These are phyloP conservation scores for Mortierella sp. DNA, from an alignment of 371 early-diverging fungal species.

Conservation along the genomic window DNA sequence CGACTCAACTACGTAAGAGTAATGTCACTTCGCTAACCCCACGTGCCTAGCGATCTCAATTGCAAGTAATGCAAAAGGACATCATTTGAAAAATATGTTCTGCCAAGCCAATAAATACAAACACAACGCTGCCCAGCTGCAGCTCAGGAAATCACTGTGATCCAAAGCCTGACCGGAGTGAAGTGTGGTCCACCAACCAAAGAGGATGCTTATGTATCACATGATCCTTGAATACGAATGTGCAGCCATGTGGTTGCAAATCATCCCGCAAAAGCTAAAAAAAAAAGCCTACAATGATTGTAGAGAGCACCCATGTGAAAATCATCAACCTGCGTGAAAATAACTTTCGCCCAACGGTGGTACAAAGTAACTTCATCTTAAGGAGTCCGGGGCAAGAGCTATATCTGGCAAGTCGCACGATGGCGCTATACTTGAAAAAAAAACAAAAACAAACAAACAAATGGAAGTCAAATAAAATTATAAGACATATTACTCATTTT, in stretches of 20 bases:
- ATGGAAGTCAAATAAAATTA: not conserved
- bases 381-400: conserved; percentile 52
- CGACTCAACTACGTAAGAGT: no score
- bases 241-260: not conserved
- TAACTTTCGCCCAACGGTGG: not conserved
- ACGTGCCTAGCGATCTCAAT: no score
- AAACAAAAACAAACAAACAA: conserved; percentile 20
- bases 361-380: conserved; percentile 12
- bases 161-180: no score
- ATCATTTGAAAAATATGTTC: no score
- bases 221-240: not conserved
- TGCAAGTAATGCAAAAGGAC: no score
- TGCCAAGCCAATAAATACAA: no score
- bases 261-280: not conserved
- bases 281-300: not conserved
- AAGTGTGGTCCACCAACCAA: no score
- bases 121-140: no score
- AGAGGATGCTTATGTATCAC: not conserved
- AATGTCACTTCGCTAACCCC: no score
- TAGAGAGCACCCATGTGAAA: conserved; percentile 12
- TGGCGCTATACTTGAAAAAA: not conserved
- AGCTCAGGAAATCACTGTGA: no score
- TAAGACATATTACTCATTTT: conserved; percentile 1
- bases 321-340: not conserved
- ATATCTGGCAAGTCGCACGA: conserved; percentile 37